Conservation (phyloP, 352 stramenopile species). For the Pythium sp. region DNA sequence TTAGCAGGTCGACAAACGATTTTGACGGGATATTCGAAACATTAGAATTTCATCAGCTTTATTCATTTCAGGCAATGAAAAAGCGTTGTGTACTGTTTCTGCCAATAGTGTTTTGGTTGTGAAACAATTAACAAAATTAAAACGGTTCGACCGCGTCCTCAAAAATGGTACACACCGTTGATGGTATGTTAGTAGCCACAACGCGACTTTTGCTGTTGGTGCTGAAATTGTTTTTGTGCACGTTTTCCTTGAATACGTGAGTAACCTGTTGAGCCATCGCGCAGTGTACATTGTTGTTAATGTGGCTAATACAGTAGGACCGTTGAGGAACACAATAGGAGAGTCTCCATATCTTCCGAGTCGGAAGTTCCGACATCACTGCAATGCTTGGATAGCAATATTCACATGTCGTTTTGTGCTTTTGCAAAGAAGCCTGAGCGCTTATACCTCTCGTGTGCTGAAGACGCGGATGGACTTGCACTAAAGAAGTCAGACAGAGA, state of each 20-base stretch:
- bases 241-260: background rate
- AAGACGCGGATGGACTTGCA: background rate
- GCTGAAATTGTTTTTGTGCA: background rate
- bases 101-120: no score
- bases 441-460: background rate
- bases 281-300: background rate
- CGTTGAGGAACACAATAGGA: background rate
- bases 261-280: background rate
- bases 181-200: background rate
- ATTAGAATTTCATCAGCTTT: no score
- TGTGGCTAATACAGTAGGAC: background rate
- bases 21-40: no score
- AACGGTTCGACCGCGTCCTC: no score
- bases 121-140: no score
- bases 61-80: no score
- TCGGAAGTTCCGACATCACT: no score
- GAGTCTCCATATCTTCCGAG: background rate
- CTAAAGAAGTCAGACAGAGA: background rate
- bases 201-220: background rate
- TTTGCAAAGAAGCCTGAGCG: background rate
- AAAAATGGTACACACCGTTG: background rate
- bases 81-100: no score
- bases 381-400: background rate
- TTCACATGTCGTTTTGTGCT: background rate
- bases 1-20: no score